Base-by-base conservation (phyloP, 352 stramenopile genomes). In the Phytopythium kandeliae region DNA sequence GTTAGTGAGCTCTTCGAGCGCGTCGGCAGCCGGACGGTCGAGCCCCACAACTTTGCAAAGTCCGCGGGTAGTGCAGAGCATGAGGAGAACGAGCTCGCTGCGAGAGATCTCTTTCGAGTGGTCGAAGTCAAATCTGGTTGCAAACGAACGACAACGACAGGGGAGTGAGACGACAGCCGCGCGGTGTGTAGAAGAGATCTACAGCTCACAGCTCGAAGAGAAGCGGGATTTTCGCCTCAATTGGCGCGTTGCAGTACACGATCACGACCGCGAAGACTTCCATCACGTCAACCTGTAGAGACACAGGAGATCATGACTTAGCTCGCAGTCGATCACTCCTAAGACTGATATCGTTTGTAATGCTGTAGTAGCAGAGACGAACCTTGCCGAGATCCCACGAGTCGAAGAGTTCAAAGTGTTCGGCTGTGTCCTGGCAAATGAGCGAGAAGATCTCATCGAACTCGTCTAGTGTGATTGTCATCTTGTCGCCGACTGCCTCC, bases 391-490 rank as follows among this genome's bases (percentile, higher is more conserved):
- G 54, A 22, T 71, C 57, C 71, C 67, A 87, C 25, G 53, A 75
- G 48, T 86, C 75, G 33, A 87, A 87, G 19, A 91, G 58, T 22
- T 73, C 65, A 37, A 91, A 91, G 50, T 91, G 79, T 30, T 87
- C 75, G 8, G 60, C 19, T 26, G 79, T 54, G 37, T 91, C 77
- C 43, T 86, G 74, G 42, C 73, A 91, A 4, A 89, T 71, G 42
- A 89, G 69, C 35, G 77, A 85, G 47, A 91, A 91, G 40, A 91
- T 77, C 33, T 91, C 73, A 51, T 87, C 77, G 45, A 91, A 91
- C 45, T 91, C 74, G 6, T 85, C 74, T 9, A 65, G 58, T 7
- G 65, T 86, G 61, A 91, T 56, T 0, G 77, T 81, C 79, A 87
- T 91, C 54, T 87, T 85, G 67, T 91, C 79, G 3, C 77, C 79